A percentile compares a stretch with the other conserved stretches of the same genome.
Evolutionary conservation across 2,329 filamentous ascomycete species (phyloP).

Genomic region (Madurella mycetomatis): DNA sequence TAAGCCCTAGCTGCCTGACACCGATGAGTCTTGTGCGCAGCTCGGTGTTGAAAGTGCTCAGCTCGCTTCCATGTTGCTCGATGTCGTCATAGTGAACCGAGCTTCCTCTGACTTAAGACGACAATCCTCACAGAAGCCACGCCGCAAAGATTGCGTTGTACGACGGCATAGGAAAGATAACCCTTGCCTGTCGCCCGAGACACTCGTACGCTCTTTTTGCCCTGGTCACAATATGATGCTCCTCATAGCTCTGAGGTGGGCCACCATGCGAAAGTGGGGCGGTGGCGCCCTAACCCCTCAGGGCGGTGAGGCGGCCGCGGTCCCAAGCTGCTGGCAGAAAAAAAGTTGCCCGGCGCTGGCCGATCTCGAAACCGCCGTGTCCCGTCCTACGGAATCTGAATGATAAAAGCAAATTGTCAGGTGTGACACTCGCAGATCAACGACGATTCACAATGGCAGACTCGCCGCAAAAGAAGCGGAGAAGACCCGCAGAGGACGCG

Average conservation of each 20-base stretch:
- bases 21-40: not conserved
- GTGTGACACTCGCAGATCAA: not conserved
- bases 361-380: not conserved
- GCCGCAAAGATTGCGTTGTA: too few species aligned
- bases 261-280: too few species aligned
- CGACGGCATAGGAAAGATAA: too few species aligned
- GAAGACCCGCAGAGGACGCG: conserved; percentile 13
- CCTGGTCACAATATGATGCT: too few species aligned
- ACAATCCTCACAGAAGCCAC: too few species aligned
- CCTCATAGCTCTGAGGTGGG: too few species aligned
- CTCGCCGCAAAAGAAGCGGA: conserved; percentile 21
- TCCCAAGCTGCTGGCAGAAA: conserved; percentile 19
- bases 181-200: too few species aligned
- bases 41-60: not conserved
- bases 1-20: not conserved
- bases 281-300: not conserved
- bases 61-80: too few species aligned
- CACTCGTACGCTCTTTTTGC: too few species aligned
- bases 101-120: too few species aligned
- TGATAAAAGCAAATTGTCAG: not conserved
- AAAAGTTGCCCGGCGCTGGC: conserved; percentile 14
- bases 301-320: conserved; percentile 14
- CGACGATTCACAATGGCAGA: conserved; percentile 18
- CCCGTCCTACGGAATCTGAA: not conserved
- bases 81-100: too few species aligned